Percentiles rank a stretch among this genome's conserved stretches.
phyloP scores from a whole-genome alignment of 192 early-diverging fungal genomes.

The Gaertneriomyces sp. region DNA sequence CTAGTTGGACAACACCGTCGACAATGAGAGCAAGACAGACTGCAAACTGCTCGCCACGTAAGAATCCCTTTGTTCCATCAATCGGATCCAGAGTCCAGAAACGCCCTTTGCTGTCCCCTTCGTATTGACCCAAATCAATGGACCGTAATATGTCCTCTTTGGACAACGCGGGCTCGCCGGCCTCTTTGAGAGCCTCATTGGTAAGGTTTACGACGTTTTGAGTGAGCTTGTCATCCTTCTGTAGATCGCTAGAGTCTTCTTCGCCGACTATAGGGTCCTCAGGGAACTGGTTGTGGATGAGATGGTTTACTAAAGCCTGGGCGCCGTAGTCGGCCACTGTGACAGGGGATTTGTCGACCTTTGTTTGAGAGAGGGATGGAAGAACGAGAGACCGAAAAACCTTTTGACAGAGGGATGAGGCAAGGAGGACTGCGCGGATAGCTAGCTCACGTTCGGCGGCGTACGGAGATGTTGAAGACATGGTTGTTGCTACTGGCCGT shows the following conservation, averaged over 20 bases:
- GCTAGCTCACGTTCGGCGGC: conserved; percentile 71
- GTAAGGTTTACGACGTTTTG: conserved; percentile 77
- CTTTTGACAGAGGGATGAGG: conserved; percentile 80
- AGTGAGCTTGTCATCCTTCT: conserved; percentile 65
- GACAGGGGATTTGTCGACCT: conserved; percentile 94
- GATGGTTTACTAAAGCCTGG: conserved; percentile 89
- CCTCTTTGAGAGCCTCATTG: conserved; percentile 70
- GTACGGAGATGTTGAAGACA: too few species aligned
- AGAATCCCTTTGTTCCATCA: conserved; percentile 97
- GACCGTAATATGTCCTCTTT: conserved; percentile 69
- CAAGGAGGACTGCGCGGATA: conserved; percentile 83
- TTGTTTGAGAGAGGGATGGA: conserved; percentile 75
- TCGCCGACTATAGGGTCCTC: conserved; percentile 91
- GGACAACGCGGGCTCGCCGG: conserved; percentile 52
- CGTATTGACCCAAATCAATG: conserved; percentile 90
- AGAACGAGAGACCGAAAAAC: conserved; percentile 82
- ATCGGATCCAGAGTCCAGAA: conserved; percentile 66
- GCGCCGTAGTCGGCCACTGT: conserved; percentile 97
- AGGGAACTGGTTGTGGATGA: conserved; percentile 75
- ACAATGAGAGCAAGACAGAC: conserved; percentile 90
- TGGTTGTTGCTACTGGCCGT: too few species aligned
- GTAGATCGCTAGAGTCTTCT: conserved; percentile 87
- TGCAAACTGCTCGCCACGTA: conserved; percentile 95
- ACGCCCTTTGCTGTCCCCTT: conserved; percentile 70
- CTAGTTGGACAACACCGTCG: conserved; percentile 83